Conservation (phyloP, 1,139 yeast species). For the Debaryomyces psychrophilus region DNA sequence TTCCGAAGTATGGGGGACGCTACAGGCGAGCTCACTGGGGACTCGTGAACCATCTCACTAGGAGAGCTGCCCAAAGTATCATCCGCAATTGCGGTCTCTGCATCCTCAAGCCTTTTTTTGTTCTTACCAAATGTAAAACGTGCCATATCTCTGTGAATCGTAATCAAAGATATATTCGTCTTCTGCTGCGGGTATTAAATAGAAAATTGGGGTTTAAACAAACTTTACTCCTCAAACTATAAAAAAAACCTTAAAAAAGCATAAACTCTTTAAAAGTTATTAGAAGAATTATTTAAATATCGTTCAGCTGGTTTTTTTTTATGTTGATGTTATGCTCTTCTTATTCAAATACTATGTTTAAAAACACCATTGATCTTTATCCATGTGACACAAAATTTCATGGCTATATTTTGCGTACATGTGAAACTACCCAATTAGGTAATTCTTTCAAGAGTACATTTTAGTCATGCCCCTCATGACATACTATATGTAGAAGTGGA, state of each 20-base stretch:
- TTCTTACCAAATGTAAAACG: conserved; percentile 16
- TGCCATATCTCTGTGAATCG: conserved; percentile 8
- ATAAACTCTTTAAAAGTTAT: background rate
- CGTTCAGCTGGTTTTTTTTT: background rate
- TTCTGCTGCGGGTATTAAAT: conserved; percentile 1
- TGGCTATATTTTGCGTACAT: conserved; percentile 1
- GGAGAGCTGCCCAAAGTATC: conserved; percentile 9
- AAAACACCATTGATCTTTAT: conserved; percentile 1
- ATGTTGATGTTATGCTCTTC: conserved; percentile 8
- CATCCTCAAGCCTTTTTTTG: conserved; percentile 13
- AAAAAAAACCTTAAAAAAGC: background rate
- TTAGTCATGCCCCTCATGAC: conserved; percentile 9
- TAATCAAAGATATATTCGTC: background rate
- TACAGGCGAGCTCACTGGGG: conserved; percentile 6
- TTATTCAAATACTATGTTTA: conserved; percentile 8
- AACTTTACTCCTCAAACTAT: background rate
- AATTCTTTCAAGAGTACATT: background rate
- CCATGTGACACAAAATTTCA: conserved; percentile 6
- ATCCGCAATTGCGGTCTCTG: conserved; percentile 11
- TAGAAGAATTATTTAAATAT: background rate
- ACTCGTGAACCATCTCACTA: background rate
- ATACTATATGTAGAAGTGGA: conserved; percentile 6
- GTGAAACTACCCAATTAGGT: conserved; percentile 3
- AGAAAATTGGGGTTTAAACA: background rate
- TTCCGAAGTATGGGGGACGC: conserved; percentile 5